Percentiles rank a stretch among this genome's conserved stretches.
These are phyloP conservation scores for Lenzites betulinus DNA, from an alignment of 768 basidiomycete genomes.

Conservation along the genomic window DNA sequence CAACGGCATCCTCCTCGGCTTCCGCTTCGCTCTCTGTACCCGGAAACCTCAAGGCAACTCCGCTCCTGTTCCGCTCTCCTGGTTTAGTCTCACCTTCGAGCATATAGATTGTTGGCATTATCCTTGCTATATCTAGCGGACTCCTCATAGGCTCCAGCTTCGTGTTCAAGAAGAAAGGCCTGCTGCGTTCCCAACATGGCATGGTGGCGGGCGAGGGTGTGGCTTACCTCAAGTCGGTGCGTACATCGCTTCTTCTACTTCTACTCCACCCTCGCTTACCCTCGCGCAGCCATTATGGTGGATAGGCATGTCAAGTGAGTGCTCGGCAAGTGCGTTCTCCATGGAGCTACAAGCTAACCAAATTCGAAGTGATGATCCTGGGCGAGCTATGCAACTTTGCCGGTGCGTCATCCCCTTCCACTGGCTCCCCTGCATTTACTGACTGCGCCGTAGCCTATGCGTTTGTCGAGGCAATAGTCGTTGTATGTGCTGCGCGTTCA, in stretches of 20 bases:
- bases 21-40: slow-evolving; percentile 25
- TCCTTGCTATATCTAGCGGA: slow-evolving; percentile 78
- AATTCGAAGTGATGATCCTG: slow-evolving; percentile 77
- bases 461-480: slow-evolving; percentile 90
- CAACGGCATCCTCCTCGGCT: slow-evolving; percentile 24
- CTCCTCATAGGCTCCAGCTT: slow-evolving; percentile 90
- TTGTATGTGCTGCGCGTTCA: slow-evolving; percentile 50
- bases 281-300: slow-evolving; percentile 81
- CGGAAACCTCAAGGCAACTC: slow-evolving; percentile 28
- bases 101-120: slow-evolving; percentile 67
- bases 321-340: neutral
- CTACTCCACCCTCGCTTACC: neutral
- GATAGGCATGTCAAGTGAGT: slow-evolving; percentile 86
- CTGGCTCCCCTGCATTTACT: neutral
- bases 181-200: slow-evolving; percentile 79
- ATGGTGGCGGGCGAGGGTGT: slow-evolving; percentile 83
- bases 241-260: slow-evolving; percentile 35
- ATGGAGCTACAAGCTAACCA: neutral
- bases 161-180: slow-evolving; percentile 98
- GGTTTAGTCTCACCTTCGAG: neutral
- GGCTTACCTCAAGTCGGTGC: slow-evolving; percentile 90
- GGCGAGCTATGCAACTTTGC: slow-evolving; percentile 88
- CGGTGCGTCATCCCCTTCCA: slow-evolving; percentile 48
- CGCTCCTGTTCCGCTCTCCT: neutral
- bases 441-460: slow-evolving; percentile 63